These are phyloP conservation scores for Colletotrichum orbiculare DNA, from an alignment of 2,329 filamentous ascomycete species.

Conservation along the genomic window DNA sequence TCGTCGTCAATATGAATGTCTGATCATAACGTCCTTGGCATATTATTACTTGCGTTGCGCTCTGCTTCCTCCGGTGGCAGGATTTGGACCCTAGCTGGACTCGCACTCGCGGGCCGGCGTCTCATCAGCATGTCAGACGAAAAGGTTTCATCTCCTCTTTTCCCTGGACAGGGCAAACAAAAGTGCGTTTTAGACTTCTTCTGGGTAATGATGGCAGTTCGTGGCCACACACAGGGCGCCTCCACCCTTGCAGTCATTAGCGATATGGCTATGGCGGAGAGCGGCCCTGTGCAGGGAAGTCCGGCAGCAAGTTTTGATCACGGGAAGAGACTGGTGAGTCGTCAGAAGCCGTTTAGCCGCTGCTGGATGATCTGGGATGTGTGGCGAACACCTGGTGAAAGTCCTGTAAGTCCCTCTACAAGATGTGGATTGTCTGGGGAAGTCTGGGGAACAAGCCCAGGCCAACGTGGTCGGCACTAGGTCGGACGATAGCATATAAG, in stretches of 20 bases:
- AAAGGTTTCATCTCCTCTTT: not conserved
- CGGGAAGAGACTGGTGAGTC: constrained; percentile 10
- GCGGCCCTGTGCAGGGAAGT: constrained; percentile 14
- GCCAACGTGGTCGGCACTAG: too few species aligned
- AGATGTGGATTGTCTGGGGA: too few species aligned
- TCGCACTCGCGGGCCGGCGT: too few species aligned
- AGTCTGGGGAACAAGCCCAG: too few species aligned
- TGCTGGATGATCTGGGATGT: not conserved
- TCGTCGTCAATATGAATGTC: too few species aligned
- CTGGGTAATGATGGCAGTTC: not conserved
- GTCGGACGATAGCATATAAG: constrained; percentile 15
- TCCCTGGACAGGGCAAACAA: constrained; percentile 15
- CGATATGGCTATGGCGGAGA: not conserved
- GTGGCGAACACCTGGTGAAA: constrained; percentile 9
- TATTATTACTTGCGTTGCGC: too few species aligned
- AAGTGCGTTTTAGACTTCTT: not conserved
- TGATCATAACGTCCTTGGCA: too few species aligned
- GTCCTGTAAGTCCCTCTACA: too few species aligned
- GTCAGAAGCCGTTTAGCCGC: constrained; percentile 21
- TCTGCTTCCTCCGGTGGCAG: too few species aligned
- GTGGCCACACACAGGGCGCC: constrained; percentile 25
- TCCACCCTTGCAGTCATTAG: constrained; percentile 3
- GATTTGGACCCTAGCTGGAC: too few species aligned
- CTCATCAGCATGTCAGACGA: not conserved
- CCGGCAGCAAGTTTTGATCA: constrained; percentile 7